Conservation (phyloP, 1,284 basidiomycete genomes). For the Sanghuangporus baumii region DNA sequence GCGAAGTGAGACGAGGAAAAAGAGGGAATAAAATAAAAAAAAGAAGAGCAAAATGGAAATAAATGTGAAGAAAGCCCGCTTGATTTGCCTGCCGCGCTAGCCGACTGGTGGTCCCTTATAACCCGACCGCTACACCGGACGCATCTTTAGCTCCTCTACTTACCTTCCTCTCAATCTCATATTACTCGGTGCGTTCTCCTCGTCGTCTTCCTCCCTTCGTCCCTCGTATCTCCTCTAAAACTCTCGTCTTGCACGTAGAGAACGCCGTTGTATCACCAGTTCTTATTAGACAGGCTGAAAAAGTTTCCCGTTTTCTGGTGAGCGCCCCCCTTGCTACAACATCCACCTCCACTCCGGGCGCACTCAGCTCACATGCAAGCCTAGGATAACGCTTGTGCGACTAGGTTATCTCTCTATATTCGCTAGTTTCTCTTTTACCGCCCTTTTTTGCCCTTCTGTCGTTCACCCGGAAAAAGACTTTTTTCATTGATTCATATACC, state of each 20-base stretch:
- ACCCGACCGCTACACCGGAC: background rate
- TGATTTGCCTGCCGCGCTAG: slow-evolving; percentile 2
- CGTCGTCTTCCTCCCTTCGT: slow-evolving; percentile 17
- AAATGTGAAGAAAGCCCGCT: background rate
- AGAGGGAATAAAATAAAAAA: background rate
- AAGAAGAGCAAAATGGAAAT: slow-evolving; percentile 1
- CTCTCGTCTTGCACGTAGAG: slow-evolving; percentile 28
- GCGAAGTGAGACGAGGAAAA: background rate
- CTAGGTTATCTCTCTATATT: slow-evolving; percentile 55
- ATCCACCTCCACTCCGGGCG: slow-evolving; percentile 14
- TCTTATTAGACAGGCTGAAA: slow-evolving; percentile 71
- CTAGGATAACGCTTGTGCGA: slow-evolving; percentile 62
- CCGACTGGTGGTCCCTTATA: background rate
- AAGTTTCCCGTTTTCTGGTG: slow-evolving; percentile 56
- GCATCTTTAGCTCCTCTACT: slow-evolving; percentile 4
- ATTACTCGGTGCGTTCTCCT: slow-evolving; percentile 6
- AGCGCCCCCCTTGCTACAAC: slow-evolving; percentile 15
- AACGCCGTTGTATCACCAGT: slow-evolving; percentile 60
- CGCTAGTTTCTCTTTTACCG: slow-evolving; percentile 40
- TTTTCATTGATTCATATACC: slow-evolving; percentile 33
- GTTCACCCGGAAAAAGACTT: slow-evolving; percentile 50
- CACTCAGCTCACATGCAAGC: slow-evolving; percentile 16
- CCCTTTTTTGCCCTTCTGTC: slow-evolving; percentile 40
- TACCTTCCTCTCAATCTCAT: background rate
- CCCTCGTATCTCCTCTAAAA: slow-evolving; percentile 20